These are phyloP conservation scores for Funneliformis caledonium DNA, from an alignment of 371 early-diverging fungal genomes.

Conservation along the genomic window DNA sequence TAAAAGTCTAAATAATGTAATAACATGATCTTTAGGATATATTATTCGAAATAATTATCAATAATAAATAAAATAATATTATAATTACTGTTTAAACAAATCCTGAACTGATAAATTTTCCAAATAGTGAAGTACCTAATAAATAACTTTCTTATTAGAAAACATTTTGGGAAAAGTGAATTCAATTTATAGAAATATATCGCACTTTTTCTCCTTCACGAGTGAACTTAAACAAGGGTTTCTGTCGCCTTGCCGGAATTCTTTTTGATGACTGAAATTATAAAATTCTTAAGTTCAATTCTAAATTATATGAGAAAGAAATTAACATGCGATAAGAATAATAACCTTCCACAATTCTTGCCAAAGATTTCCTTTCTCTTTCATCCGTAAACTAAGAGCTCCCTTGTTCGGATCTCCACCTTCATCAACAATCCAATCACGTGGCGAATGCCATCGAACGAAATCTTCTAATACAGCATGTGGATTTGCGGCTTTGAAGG, in stretches of 20 bases:
- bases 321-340: background rate
- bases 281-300: background rate
- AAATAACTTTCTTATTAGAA: background rate
- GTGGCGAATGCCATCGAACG: slow-evolving; percentile 95
- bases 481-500: slow-evolving; percentile 63
- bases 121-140: slow-evolving; percentile 70
- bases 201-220: slow-evolving; percentile 72
- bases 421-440: slow-evolving; percentile 69
- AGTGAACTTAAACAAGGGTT: slow-evolving; percentile 76
- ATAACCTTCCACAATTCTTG: slow-evolving; percentile 81
- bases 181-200: background rate
- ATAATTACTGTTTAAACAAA: slow-evolving; percentile 65
- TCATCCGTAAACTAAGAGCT: slow-evolving; percentile 79
- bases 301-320: background rate
- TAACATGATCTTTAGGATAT: background rate
- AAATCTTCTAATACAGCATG: slow-evolving; percentile 81
- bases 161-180: background rate
- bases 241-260: slow-evolving; percentile 75
- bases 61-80: slow-evolving; percentile 3
- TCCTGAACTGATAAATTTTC: slow-evolving; percentile 71
- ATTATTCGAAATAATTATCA: background rate
- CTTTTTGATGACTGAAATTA: slow-evolving; percentile 56
- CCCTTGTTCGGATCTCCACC: slow-evolving; percentile 52
- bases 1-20: slow-evolving; percentile 56
- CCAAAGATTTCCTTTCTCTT: slow-evolving; percentile 83